phyloP scores from a whole-genome alignment of 2,329 filamentous ascomycete species.

The Monosporascus sp. region DNA sequence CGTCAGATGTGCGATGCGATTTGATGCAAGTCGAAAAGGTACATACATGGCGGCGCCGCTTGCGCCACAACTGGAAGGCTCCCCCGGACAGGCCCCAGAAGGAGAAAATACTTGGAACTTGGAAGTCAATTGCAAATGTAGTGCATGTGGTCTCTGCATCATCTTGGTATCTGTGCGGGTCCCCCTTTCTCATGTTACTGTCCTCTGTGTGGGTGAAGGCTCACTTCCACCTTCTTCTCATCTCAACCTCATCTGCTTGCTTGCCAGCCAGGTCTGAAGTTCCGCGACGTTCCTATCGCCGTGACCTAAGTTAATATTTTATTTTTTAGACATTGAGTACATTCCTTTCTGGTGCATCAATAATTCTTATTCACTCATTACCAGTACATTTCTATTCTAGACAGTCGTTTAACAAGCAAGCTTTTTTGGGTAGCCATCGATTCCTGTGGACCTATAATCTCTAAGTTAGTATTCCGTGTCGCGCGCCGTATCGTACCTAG shows the following conservation, averaged over 20 bases:
- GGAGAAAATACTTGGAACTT: too few species aligned
- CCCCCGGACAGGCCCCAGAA: too few species aligned
- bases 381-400: neutral
- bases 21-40: too few species aligned
- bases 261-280: neutral
- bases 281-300: neutral
- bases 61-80: too few species aligned
- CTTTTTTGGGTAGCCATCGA: neutral
- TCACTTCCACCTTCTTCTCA: neutral
- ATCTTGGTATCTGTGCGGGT: neutral
- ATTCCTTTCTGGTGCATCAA: neutral
- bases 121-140: neutral
- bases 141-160: neutral
- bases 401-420: neutral
- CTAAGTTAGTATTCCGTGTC: neutral
- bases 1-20: too few species aligned
- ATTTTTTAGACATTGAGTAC: neutral
- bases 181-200: neutral
- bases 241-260: neutral
- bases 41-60: too few species aligned
- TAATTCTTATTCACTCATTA: neutral
- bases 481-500: neutral
- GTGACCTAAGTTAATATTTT: neutral
- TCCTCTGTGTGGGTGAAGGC: neutral
- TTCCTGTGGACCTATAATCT: neutral